Base-by-base conservation (phyloP, 2,329 filamentous ascomycete genomes). In the Neonectria neomacrospora region DNA sequence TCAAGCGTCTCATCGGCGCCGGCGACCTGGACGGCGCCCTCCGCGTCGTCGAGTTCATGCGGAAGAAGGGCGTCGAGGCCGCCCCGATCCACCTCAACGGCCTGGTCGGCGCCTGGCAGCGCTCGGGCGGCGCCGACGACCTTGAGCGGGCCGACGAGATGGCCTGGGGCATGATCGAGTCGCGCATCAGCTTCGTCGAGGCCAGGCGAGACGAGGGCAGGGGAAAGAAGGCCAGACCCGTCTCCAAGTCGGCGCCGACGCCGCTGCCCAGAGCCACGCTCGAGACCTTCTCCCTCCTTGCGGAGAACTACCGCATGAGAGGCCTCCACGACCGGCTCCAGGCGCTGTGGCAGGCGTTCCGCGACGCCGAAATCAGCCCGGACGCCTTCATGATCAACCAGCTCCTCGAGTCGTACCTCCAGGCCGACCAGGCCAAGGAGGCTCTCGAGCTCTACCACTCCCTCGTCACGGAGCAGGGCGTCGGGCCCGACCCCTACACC, bases 321-420 rank as follows among this genome's bases (percentile, higher is more conserved):
- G 82, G 85, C 16, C 82, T 90, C 18, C 84, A 88, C 39, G 75
- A 79, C 14, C 84, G 84, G 59, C 83, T 93, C 54, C 80, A 86
- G 51, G 80, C 84, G 54, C 80, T 95, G 5, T 89, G 88, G 77
- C 81, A 86, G 32, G 86, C 87, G 2, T 88, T 93, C 66, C 80
- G 82, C 14, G 80, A 86, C 47, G 86, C 90, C 14, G 85, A 90
- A 66, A 88, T 95, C 64, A 83, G 81, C 57, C 86, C 90, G 2
- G 90, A 92, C 72, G 87, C 88, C 9, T 91, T 90, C 76, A 91
- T 94, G 79, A 88, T 94, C 83, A 96, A 95, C 76, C 90, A 94
- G 73, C 80, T 94, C 22, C 85, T 96, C 26, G 87, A 88, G 63
- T 87, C 88, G 7, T 85, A 90, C 65, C 83, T 91, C 50, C 85